Percentiles rank a stretch among this genome's conserved stretches.
Evolutionary conservation across 2,329 filamentous ascomycete genomes (phyloP).

Genomic region (Alternaria postmessia): DNA sequence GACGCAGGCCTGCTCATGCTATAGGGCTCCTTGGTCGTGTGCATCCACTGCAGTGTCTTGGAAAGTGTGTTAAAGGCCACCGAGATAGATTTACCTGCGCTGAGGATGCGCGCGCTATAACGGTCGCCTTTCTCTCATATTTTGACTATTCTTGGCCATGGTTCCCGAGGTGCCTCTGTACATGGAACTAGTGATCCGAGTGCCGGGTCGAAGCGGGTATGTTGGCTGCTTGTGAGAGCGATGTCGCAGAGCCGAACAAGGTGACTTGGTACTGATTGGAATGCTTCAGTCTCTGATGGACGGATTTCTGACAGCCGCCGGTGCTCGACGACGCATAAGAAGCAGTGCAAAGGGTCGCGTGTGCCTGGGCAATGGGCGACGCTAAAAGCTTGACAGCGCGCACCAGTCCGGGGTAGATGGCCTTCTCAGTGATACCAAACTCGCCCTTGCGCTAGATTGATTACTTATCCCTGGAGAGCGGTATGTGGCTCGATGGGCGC

Average conservation of each 20-base stretch:
- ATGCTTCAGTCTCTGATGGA: background rate
- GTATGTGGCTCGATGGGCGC: slow-evolving; percentile 16
- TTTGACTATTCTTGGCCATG: slow-evolving; percentile 4
- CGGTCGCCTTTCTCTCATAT: background rate
- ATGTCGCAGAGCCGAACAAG: background rate
- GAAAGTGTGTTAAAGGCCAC: background rate
- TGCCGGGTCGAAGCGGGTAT: background rate
- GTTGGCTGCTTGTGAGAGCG: background rate
- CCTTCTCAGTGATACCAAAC: background rate
- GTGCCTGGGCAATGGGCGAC: slow-evolving; percentile 3
- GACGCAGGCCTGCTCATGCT: background rate
- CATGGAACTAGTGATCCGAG: slow-evolving; percentile 6
- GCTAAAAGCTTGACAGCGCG: slow-evolving; percentile 6
- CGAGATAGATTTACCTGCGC: background rate
- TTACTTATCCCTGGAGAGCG: slow-evolving; percentile 22
- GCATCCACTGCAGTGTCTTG: background rate
- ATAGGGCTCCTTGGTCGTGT: background rate
- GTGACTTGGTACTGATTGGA: background rate
- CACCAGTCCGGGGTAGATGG: background rate
- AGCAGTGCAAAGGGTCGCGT: slow-evolving; percentile 5
- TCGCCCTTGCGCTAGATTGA: slow-evolving; percentile 10
- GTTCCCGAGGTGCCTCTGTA: background rate
- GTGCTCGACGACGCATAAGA: background rate
- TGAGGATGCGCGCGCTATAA: background rate
- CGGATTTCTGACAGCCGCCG: background rate